Evolutionary conservation across 179 eudicot genomes (phyloP).

Genomic region (Drosera spatulata): DNA sequence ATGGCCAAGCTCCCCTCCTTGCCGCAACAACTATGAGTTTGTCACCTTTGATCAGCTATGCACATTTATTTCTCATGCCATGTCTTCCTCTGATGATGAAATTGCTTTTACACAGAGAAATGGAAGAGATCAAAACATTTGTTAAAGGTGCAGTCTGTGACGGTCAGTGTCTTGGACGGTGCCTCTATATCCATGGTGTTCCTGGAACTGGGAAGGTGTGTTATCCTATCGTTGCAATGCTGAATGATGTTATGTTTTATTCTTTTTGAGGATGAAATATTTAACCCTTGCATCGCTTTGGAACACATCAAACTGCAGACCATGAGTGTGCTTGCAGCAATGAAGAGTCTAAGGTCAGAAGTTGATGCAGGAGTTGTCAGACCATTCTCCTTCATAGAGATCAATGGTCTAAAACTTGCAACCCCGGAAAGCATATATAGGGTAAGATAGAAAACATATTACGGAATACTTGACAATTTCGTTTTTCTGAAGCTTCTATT

Average conservation of each 20-base stretch:
- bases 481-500: neutral
- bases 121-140: slow-evolving; percentile 78
- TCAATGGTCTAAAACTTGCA: slow-evolving; percentile 89
- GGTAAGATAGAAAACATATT: slow-evolving; percentile 25
- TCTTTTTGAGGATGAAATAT: no score
- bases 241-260: no score
- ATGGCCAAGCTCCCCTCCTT: slow-evolving; percentile 89
- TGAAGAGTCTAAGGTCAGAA: slow-evolving; percentile 81
- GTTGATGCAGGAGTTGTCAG: slow-evolving; percentile 68
- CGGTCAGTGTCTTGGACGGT: slow-evolving; percentile 93
- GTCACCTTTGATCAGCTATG: neutral
- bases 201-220: slow-evolving; percentile 98
- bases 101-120: slow-evolving; percentile 49
- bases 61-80: neutral
- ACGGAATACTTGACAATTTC: slow-evolving; percentile 6
- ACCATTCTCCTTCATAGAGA: slow-evolving; percentile 86
- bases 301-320: slow-evolving; percentile 52
- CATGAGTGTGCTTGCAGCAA: slow-evolving; percentile 93
- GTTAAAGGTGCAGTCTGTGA: slow-evolving; percentile 87
- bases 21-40: slow-evolving; percentile 71
- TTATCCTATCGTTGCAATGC: neutral
- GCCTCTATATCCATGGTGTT: slow-evolving; percentile 97
- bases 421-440: slow-evolving; percentile 90
- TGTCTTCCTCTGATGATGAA: slow-evolving; percentile 1
- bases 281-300: slow-evolving; percentile 2